Evolutionary conservation across 1,284 basidiomycete species (phyloP).

Genomic region (Pyrrhoderma lamaoense): DNA sequence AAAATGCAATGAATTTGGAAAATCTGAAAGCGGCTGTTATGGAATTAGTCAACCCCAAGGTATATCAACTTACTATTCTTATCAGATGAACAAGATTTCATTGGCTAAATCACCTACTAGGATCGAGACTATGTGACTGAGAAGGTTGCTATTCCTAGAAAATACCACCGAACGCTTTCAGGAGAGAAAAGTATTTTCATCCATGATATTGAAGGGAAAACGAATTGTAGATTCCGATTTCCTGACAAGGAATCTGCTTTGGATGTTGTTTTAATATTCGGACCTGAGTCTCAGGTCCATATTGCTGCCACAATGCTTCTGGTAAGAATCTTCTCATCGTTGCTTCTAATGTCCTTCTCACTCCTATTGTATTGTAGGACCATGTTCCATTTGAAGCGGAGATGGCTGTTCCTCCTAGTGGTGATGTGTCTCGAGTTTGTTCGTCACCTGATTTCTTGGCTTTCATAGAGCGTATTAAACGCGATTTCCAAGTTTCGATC

Average conservation of each 20-base stretch:
- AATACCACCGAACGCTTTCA: slow-evolving; percentile 90
- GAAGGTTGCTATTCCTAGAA: slow-evolving; percentile 85
- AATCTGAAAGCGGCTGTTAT: slow-evolving; percentile 95
- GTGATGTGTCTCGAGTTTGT: slow-evolving; percentile 71
- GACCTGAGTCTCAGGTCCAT: slow-evolving; percentile 94
- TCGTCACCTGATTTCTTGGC: slow-evolving; percentile 74
- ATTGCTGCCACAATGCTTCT: slow-evolving; percentile 95
- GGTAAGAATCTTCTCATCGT: slow-evolving; percentile 39
- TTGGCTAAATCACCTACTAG: slow-evolving; percentile 32
- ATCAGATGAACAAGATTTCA: neutral
- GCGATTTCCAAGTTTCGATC: slow-evolving; percentile 88
- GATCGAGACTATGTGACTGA: slow-evolving; percentile 97
- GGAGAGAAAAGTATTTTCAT: slow-evolving; percentile 98
- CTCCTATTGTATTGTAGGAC: slow-evolving; percentile 46
- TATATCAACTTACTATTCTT: slow-evolving; percentile 26
- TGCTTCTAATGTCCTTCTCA: slow-evolving; percentile 11
- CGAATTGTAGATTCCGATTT: slow-evolving; percentile 90
- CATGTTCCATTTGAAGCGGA: slow-evolving; percentile 98
- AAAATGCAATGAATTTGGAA: slow-evolving; percentile 94
- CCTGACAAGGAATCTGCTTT: slow-evolving; percentile 93
- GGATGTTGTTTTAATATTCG: slow-evolving; percentile 88
- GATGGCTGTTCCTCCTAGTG: slow-evolving; percentile 81
- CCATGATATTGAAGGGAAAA: slow-evolving; percentile 94
- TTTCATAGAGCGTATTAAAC: slow-evolving; percentile 85
- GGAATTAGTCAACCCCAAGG: slow-evolving; percentile 96